A percentile compares a stretch with the other conserved stretches of the same genome.
Evolutionary conservation across 2,329 filamentous ascomycete genomes (phyloP).

Genomic region (Gliomastix tumulicola): DNA sequence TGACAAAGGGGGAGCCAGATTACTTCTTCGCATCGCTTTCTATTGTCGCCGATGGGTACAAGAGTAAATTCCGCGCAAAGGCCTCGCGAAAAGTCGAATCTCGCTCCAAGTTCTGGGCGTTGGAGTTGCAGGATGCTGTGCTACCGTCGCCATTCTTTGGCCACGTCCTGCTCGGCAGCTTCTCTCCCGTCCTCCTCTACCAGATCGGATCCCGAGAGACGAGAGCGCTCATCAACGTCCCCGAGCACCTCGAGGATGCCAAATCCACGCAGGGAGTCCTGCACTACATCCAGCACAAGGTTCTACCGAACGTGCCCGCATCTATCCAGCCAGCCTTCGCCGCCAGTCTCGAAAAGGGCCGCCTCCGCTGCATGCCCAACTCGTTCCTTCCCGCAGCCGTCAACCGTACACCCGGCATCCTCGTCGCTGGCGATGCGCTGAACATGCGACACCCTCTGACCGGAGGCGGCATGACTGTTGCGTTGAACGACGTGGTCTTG

Average conservation of each 20-base stretch:
- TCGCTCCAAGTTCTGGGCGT: constrained; percentile 89
- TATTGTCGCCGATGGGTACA: constrained; percentile 86
- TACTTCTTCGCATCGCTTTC: constrained; percentile 86
- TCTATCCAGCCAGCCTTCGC: constrained; percentile 66
- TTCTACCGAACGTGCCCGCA: constrained; percentile 70
- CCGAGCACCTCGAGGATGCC: constrained; percentile 66
- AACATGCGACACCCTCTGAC: constrained; percentile 99
- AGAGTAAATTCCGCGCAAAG: constrained; percentile 81
- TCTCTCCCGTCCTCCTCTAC: constrained; percentile 78
- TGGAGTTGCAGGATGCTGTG: constrained; percentile 83
- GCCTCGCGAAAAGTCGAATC: constrained; percentile 71
- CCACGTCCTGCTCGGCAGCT: constrained; percentile 78
- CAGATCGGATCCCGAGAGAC: constrained; percentile 96
- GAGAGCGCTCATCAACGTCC: constrained; percentile 81
- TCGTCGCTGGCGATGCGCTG: constrained; percentile 87
- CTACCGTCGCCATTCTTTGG: constrained; percentile 72
- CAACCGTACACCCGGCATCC: constrained; percentile 53
- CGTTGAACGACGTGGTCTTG: constrained; percentile 83
- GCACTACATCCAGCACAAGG: constrained; percentile 71
- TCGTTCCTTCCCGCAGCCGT: constrained; percentile 76
- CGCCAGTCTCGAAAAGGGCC: constrained; percentile 69
- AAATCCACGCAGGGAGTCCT: constrained; percentile 75
- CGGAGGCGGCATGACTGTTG: constrained; percentile 96
- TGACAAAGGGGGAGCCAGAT: constrained; percentile 59
- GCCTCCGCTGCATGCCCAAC: constrained; percentile 84